Percentiles rank a stretch among this genome's conserved stretches.
These are phyloP conservation scores for Carex pumila DNA, from an alignment of 176 grass and related monocot genomes.

Conservation along the genomic window DNA sequence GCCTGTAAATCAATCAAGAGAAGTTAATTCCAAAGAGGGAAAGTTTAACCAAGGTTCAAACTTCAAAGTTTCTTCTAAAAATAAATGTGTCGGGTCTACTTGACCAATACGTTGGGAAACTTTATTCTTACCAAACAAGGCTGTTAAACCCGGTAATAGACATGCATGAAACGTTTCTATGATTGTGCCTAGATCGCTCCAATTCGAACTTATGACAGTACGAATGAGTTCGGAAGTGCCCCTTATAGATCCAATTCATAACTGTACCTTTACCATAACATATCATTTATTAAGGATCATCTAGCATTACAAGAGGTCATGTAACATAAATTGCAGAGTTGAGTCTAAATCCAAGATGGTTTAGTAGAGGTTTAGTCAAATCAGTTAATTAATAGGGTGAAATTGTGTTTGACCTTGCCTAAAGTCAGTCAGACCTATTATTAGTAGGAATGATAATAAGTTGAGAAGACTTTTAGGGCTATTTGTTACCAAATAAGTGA, in stretches of 20 bases:
- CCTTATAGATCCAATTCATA: no score
- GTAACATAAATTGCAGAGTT: no score
- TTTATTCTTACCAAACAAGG: not conserved
- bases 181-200: not conserved
- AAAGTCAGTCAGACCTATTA: not conserved
- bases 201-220: not conserved
- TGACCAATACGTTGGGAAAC: not conserved
- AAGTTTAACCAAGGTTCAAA: not conserved
- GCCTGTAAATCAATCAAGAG: conserved; percentile 50
- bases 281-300: not conserved
- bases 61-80: not conserved
- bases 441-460: not conserved
- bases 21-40: conserved; percentile 20
- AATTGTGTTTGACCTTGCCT: not conserved
- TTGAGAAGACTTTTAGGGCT: not conserved
- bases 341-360: no score
- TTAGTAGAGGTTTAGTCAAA: not conserved
- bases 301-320: not conserved
- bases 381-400: not conserved
- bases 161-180: not conserved
- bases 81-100: not conserved
- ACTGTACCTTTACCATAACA: not conserved
- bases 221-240: no score
- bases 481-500: not conserved
- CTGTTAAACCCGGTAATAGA: not conserved